These are phyloP conservation scores for Zasmidium citrigriseum DNA, from an alignment of 2,329 filamentous ascomycete genomes.

Conservation along the genomic window DNA sequence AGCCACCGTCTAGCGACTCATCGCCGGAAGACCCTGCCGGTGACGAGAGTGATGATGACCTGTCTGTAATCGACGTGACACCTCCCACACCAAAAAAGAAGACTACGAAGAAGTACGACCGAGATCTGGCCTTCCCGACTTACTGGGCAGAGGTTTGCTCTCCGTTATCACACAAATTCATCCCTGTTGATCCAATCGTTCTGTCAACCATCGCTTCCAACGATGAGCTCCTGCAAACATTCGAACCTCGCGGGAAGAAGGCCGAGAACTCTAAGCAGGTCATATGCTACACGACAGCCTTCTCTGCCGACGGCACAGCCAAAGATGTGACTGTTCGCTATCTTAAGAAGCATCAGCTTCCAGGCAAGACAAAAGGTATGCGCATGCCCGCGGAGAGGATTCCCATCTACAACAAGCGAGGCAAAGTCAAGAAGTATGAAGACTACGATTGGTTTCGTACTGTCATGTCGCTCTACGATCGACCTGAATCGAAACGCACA, in stretches of 20 bases:
- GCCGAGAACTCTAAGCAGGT: conserved; percentile 86
- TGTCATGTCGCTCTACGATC: conserved; percentile 72
- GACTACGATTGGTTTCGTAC: conserved; percentile 86
- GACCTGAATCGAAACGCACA: conserved; percentile 57
- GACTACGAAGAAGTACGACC: conserved; percentile 61
- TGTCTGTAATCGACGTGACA: conserved; percentile 61
- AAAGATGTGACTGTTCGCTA: conserved; percentile 78
- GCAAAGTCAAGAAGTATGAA: conserved; percentile 75
- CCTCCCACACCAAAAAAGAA: conserved; percentile 46
- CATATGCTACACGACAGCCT: conserved; percentile 84
- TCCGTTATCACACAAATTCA: conserved; percentile 73
- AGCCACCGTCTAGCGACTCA: conserved; percentile 43
- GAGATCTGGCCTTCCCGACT: conserved; percentile 77
- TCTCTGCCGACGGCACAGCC: conserved; percentile 52
- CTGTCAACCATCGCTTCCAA: conserved; percentile 70
- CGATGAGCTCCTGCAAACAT: conserved; percentile 68
- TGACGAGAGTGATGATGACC: conserved; percentile 56
- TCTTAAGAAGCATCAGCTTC: conserved; percentile 75
- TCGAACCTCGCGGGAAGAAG: conserved; percentile 80
- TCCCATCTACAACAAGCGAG: conserved; percentile 73
- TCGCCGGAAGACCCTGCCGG: conserved; percentile 25
- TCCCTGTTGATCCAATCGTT: conserved; percentile 76
- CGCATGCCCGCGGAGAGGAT: conserved; percentile 79
- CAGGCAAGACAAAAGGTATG: conserved; percentile 85
- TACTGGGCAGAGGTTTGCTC: conserved; percentile 95